Conservation (phyloP, 139 green algal species). For the Chlorella ohadii region DNA sequence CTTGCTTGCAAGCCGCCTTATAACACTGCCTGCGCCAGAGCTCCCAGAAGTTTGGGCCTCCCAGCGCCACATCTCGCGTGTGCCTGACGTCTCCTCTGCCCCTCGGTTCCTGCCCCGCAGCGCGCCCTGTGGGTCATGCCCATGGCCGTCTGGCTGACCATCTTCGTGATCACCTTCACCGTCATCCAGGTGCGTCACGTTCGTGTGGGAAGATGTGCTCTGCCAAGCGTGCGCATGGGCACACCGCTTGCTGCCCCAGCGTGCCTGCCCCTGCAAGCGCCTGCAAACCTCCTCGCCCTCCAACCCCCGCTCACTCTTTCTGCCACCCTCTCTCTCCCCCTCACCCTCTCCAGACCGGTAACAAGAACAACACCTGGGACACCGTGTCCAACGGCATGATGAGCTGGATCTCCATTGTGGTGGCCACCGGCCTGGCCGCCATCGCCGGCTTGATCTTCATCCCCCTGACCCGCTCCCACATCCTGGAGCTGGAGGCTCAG, state of each 20-base stretch:
- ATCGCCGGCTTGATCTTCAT: slow-evolving; percentile 21
- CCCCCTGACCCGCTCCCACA: slow-evolving; percentile 11
- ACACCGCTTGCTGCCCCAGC: background rate
- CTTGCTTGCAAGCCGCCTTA: too few relatives aligned
- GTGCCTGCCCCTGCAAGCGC: slow-evolving; percentile 15
- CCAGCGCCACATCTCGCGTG: too few relatives aligned
- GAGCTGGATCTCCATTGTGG: slow-evolving; percentile 22
- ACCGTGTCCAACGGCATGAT: slow-evolving; percentile 6
- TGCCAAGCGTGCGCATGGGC: background rate
- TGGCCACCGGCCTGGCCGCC: background rate
- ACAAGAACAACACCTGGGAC: slow-evolving; percentile 46
- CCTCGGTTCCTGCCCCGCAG: background rate
- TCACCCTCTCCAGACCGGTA: slow-evolving; percentile 68
- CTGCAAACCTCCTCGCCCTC: background rate
- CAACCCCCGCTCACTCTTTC: background rate
- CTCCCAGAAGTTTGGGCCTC: too few relatives aligned
- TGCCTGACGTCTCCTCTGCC: too few relatives aligned
- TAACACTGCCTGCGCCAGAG: too few relatives aligned
- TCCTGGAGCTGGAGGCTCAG: slow-evolving; percentile 1
- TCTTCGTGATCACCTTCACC: slow-evolving; percentile 29
- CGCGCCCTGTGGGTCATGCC: slow-evolving; percentile 40
- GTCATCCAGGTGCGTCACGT: slow-evolving; percentile 14
- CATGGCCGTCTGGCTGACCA: slow-evolving; percentile 57
- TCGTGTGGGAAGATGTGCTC: background rate
- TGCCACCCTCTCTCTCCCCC: slow-evolving; percentile 46